Evolutionary conservation across 352 stramenopile species (phyloP).

Genomic region (Globisporangium irregulare): DNA sequence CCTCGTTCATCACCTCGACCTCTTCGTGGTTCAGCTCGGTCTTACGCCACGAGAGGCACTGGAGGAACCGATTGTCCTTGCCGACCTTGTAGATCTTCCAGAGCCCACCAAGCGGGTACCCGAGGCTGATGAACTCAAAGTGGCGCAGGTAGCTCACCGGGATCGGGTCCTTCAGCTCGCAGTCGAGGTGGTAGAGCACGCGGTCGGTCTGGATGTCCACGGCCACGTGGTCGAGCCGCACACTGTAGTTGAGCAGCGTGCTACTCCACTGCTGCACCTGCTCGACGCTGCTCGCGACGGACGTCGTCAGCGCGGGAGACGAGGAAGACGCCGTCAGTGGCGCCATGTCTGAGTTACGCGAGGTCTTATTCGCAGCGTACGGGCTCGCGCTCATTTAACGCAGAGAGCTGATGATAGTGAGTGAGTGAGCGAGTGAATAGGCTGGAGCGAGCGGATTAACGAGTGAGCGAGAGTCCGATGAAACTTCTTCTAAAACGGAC

Average conservation of each 20-base stretch:
- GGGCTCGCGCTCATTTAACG: background rate
- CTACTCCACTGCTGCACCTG: slow-evolving; percentile 48
- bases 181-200: slow-evolving; percentile 43
- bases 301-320: background rate
- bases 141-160: slow-evolving; percentile 27
- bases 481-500: background rate
- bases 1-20: slow-evolving; percentile 29
- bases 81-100: slow-evolving; percentile 44
- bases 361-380: slow-evolving; percentile 1
- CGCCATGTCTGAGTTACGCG: slow-evolving; percentile 1
- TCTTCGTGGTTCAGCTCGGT: slow-evolving; percentile 43
- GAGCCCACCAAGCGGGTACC: slow-evolving; percentile 48
- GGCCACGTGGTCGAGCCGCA: slow-evolving; percentile 44
- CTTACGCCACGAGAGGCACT: slow-evolving; percentile 49
- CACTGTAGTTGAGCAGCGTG: slow-evolving; percentile 32
- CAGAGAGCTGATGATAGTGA: background rate
- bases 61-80: slow-evolving; percentile 27
- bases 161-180: slow-evolving; percentile 40
- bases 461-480: background rate
- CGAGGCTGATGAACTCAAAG: slow-evolving; percentile 43
- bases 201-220: slow-evolving; percentile 49
- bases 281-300: background rate
- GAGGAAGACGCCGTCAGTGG: background rate
- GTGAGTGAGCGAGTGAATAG: background rate
- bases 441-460: background rate